Percentiles rank a stretch among this genome's conserved stretches.
phyloP scores from a whole-genome alignment of 805 yeast genomes.

The Citeromyces matritensis region DNA sequence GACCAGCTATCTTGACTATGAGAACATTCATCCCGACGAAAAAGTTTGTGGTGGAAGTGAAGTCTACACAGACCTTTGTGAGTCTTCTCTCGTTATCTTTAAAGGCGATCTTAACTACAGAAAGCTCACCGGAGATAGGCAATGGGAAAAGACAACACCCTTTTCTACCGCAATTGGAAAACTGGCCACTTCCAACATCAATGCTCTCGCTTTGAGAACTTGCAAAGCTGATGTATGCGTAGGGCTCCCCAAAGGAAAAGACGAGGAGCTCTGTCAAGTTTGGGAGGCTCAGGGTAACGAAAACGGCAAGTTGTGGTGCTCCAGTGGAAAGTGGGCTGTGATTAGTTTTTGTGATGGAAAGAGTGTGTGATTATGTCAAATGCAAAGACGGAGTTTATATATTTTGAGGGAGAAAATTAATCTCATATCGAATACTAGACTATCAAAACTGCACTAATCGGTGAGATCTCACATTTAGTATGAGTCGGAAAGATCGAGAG shows the following conservation, averaged over 20 bases:
- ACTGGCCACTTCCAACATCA: conserved; percentile 47
- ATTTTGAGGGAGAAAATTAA: not conserved
- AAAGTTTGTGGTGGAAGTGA: conserved; percentile 40
- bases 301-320: conserved; percentile 64
- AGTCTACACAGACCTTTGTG: conserved; percentile 42
- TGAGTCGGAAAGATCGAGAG: too few relatives aligned
- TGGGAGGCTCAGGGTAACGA: conserved; percentile 49
- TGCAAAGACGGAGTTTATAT: not conserved
- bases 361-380: not conserved
- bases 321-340: conserved; percentile 92
- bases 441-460: too few relatives aligned
- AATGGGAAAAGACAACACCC: conserved; percentile 74
- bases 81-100: conserved; percentile 62
- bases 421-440: too few relatives aligned
- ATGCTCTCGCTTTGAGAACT: conserved; percentile 69
- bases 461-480: too few relatives aligned
- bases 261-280: conserved; percentile 44
- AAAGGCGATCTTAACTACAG: conserved; percentile 96
- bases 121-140: conserved; percentile 81
- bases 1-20: conserved; percentile 70
- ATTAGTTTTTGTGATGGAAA: conserved; percentile 39
- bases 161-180: conserved; percentile 59
- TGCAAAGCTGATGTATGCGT: conserved; percentile 94
- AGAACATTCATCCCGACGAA: conserved; percentile 45
- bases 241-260: conserved; percentile 62